phyloP scores from a whole-genome alignment of 2,329 filamentous ascomycete species.

The Pseudonectria buxi region DNA sequence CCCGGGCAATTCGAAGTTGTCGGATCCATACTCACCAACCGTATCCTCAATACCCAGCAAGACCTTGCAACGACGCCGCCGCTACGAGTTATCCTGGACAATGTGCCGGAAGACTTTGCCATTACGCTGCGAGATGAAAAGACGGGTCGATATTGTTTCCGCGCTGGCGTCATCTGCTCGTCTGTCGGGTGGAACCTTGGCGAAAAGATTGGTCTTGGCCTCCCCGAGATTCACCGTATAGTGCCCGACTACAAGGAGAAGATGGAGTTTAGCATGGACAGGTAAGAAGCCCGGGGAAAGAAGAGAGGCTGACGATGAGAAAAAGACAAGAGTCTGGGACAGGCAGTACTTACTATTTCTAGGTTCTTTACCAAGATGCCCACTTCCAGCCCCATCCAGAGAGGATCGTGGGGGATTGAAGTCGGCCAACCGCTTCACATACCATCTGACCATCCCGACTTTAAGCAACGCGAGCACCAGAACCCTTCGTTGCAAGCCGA shows the following conservation, averaged over 20 bases:
- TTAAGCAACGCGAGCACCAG: conserved; percentile 52
- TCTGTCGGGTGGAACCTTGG: conserved; percentile 73
- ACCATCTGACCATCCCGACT: conserved; percentile 61
- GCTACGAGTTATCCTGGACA: conserved; percentile 63
- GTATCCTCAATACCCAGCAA: conserved; percentile 56
- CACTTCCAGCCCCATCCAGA: conserved; percentile 68
- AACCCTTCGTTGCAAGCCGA: conserved; percentile 47
- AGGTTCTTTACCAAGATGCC: conserved; percentile 80
- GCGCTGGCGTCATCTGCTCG: conserved; percentile 72
- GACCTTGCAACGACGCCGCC: conserved; percentile 57
- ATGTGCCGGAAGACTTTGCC: conserved; percentile 79
- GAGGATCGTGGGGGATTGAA: conserved; percentile 79
- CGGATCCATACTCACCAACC: conserved; percentile 57
- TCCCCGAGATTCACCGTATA: conserved; percentile 64
- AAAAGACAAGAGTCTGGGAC: neutral
- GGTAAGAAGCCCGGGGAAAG: conserved; percentile 37
- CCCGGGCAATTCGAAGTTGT: conserved; percentile 65
- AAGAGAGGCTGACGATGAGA: too few species aligned
- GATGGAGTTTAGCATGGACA: conserved; percentile 82
- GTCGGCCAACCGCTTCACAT: conserved; percentile 69
- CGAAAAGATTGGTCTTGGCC: conserved; percentile 63
- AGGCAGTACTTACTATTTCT: neutral
- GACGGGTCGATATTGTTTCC: conserved; percentile 66
- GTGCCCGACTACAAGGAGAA: conserved; percentile 84
- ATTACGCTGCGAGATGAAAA: conserved; percentile 65